These are phyloP conservation scores for Echeveria elegans DNA, from an alignment of 164 flowering plant genomes.

Conservation along the genomic window DNA sequence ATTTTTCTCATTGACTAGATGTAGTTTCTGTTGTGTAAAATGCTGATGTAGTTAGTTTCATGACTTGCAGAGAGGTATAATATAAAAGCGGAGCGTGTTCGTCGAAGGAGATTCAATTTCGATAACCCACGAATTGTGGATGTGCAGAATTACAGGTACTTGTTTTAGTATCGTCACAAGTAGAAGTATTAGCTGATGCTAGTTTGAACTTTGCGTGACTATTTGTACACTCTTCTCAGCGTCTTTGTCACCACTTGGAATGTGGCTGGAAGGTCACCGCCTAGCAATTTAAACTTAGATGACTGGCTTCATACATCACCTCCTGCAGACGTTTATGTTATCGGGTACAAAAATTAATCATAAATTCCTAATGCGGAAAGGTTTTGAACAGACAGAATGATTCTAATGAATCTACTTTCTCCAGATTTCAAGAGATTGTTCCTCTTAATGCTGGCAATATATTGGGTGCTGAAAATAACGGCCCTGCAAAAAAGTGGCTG, in stretches of 20 bases:
- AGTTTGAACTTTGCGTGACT: background rate
- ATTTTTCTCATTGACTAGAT: background rate
- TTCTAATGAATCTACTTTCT: too few species aligned
- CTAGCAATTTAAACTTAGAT: conserved; percentile 46
- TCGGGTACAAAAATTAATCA: conserved; percentile 36
- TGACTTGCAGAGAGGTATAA: conserved; percentile 36
- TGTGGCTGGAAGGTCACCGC: conserved; percentile 67
- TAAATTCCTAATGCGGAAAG: background rate
- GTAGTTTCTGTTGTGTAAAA: background rate
- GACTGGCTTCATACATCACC: conserved; percentile 65
- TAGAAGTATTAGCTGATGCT: background rate
- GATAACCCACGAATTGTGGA: conserved; percentile 61
- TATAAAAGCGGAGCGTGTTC: conserved; percentile 31
- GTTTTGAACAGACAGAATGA: background rate
- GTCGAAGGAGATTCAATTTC: conserved; percentile 40
- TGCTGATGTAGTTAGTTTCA: background rate
- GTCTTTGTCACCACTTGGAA: conserved; percentile 65
- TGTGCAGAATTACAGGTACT: conserved; percentile 54
- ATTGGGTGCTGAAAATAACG: conserved; percentile 64
- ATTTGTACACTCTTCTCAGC: conserved; percentile 20
- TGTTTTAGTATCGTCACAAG: background rate
- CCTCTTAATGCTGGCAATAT: conserved; percentile 67
- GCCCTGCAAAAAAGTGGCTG: conserved; percentile 64
- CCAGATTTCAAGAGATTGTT: conserved; percentile 70
- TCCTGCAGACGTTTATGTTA: conserved; percentile 69